phyloP scores from a whole-genome alignment of 345 rosid genomes.

The Arabis alpina region DNA sequence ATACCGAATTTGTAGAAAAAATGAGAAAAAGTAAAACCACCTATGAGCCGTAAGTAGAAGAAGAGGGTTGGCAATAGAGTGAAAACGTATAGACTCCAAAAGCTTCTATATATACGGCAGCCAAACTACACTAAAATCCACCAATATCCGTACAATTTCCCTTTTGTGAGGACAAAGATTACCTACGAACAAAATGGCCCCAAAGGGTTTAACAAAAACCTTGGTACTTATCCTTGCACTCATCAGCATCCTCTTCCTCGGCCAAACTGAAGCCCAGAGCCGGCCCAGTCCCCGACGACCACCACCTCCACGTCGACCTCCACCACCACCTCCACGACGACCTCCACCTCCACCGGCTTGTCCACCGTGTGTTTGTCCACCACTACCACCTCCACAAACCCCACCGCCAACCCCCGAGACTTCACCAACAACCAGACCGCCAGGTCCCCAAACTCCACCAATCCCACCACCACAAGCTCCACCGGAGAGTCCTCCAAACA shows the following conservation, averaged over 20 bases:
- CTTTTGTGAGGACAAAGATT: constrained; percentile 5
- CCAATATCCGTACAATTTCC: background rate
- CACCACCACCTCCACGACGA: constrained; percentile 1
- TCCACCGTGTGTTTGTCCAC: constrained; percentile 21
- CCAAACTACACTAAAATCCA: constrained; percentile 11
- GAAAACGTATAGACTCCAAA: constrained; percentile 10
- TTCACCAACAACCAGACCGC: background rate
- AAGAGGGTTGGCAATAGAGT: constrained; percentile 14
- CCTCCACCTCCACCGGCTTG: background rate
- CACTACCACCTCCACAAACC: background rate
- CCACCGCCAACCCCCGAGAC: background rate
- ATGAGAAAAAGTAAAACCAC: background rate
- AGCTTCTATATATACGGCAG: constrained; percentile 14
- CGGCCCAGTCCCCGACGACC: background rate
- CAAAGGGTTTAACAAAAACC: background rate
- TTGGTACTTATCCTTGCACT: constrained; percentile 9
- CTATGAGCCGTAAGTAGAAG: background rate
- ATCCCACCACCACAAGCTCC: background rate
- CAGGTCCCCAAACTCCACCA: background rate
- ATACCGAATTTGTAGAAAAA: background rate
- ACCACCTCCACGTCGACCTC: constrained; percentile 9
- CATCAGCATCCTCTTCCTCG: constrained; percentile 12
- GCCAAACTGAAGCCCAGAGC: background rate
- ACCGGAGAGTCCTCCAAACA: background rate
- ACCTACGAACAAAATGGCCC: constrained; percentile 13